These are phyloP conservation scores for Narthecium ossifragum DNA, from an alignment of 106 monocot species.

Conservation along the genomic window DNA sequence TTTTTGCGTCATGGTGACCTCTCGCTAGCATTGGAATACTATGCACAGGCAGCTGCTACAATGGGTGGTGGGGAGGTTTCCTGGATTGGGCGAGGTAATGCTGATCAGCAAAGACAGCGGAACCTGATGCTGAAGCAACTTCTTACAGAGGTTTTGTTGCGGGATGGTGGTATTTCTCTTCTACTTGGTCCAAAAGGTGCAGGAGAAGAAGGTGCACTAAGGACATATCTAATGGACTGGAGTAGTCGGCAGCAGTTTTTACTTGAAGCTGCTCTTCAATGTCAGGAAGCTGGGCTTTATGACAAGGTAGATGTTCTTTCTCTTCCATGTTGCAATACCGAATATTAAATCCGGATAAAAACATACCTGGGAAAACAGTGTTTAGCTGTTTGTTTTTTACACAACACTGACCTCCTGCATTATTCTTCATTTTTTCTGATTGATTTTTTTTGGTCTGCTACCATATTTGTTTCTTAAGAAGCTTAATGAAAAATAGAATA, in stretches of 20 bases:
- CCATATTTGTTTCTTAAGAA: too few species aligned
- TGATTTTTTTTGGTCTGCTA: too few species aligned
- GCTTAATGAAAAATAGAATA: too few species aligned
- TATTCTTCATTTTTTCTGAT: too few species aligned
- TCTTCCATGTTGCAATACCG: too few species aligned
- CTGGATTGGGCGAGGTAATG: constrained; percentile 58
- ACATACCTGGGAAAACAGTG: too few species aligned
- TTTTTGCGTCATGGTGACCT: constrained; percentile 77
- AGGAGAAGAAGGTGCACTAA: constrained; percentile 85
- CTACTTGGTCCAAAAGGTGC: constrained; percentile 79
- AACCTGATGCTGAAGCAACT: constrained; percentile 92
- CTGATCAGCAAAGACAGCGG: constrained; percentile 82
- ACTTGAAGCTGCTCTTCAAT: constrained; percentile 87
- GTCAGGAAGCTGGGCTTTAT: constrained; percentile 79
- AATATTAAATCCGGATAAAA: too few species aligned
- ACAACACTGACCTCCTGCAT: too few species aligned
- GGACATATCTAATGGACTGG: constrained; percentile 77
- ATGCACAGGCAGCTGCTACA: constrained; percentile 91
- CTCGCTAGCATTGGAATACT: constrained; percentile 76
- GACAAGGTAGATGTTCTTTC: constrained; percentile 65
- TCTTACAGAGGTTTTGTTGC: constrained; percentile 74
- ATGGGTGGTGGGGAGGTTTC: constrained; percentile 94
- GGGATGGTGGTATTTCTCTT: constrained; percentile 81
- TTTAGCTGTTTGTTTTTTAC: too few species aligned
- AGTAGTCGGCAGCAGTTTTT: constrained; percentile 69